Base-by-base conservation (phyloP, 306 rosid genomes). In the Alnus rubra region DNA sequence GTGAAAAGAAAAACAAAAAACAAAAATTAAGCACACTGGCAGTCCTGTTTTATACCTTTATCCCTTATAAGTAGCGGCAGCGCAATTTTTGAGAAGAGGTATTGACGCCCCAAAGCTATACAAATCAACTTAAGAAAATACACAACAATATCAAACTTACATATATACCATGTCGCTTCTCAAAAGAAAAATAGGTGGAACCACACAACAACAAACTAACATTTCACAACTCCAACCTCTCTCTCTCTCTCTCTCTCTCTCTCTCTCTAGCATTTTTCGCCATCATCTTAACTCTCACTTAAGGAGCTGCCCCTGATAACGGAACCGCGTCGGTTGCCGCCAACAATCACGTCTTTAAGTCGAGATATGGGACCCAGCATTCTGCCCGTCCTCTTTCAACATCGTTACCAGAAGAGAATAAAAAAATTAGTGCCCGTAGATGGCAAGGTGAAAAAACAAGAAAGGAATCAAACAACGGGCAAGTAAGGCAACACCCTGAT, bases 321-420 rank as follows among this genome's bases (percentile, higher is more conserved):
- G 78, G 98, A 90, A 49, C 96, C 88, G 3, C 88, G 94, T 28
- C 92, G 90, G 14, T 93, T 86, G 62, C 96, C 92, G 37, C 93
- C 94, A 65, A 91, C 90, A 44, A 96, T 87, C 79, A 84, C 92
- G 35, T 90, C 97, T 85, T 96, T 96, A 79, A 96, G 92, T 62
- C 98, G 90, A 77, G 85, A 59, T 54, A 93, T 88, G 71, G 98
- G 94, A 73, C 87, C 91, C 59, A 93, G 81, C 79, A 87, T 79
- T 86, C 87, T 87, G 84, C 90, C 83, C 71, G 88, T 79, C 49
- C 78, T 92, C 99, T 93, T 87, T 45, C 73, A 69, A 76, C 33
- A 54, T 2, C 9, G 51, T 33, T 53, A 45, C 12, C 51, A 15
- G 65, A 45, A 10, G 33, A 68, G 8, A 4, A 68, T 11, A 42